These are phyloP conservation scores for Pseudoturritis turrita DNA, from an alignment of 345 rosid genomes.

Conservation along the genomic window DNA sequence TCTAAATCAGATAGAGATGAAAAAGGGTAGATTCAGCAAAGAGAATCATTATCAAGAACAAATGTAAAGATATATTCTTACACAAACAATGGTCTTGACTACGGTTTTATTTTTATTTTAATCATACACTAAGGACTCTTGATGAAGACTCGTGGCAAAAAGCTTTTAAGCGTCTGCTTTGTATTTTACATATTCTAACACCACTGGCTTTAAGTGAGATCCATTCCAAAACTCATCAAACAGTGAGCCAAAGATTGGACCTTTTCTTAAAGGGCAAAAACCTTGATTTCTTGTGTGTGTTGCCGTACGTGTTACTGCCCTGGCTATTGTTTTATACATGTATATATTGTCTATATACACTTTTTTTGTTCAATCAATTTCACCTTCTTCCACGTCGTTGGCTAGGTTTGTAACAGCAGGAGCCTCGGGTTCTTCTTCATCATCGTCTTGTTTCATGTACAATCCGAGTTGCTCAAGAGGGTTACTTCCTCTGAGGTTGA, in stretches of 20 bases:
- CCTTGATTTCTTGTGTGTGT: not conserved
- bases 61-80: conserved; percentile 16
- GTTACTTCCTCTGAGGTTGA: conserved; percentile 70
- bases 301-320: not conserved
- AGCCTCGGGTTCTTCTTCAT: conserved; percentile 59
- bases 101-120: not conserved
- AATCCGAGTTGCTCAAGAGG: conserved; percentile 90
- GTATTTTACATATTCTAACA: conserved; percentile 14
- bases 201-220: not conserved
- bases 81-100: not conserved
- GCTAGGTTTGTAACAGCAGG: conserved; percentile 21
- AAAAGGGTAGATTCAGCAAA: not conserved
- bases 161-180: conserved; percentile 11
- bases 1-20: not conserved
- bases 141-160: conserved; percentile 19
- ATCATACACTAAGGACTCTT: conserved; percentile 15
- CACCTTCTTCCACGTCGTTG: conserved; percentile 75
- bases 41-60: not conserved
- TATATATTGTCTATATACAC: conserved; percentile 8
- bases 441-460: conserved; percentile 81
- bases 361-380: conserved; percentile 46
- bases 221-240: conserved; percentile 16
- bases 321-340: conserved; percentile 21
- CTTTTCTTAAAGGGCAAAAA: not conserved
- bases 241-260: conserved; percentile 3